A percentile compares a stretch with the other conserved stretches of the same genome.
Evolutionary conservation across 768 basidiomycete genomes (phyloP).

Genomic region (Leucocoprinus birnbaumii): DNA sequence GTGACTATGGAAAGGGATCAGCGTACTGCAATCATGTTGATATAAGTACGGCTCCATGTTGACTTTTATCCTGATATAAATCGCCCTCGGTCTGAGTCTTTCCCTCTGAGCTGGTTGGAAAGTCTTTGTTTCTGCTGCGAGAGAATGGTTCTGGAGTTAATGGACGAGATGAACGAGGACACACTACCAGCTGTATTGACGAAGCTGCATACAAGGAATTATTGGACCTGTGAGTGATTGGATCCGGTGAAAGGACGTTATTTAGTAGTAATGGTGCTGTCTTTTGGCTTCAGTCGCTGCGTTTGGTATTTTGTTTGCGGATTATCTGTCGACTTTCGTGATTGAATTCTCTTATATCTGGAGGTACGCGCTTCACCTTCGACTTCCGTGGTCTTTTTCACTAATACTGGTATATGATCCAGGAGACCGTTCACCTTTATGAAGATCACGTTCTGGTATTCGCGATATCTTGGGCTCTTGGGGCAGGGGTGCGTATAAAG

Average conservation of each 20-base stretch:
- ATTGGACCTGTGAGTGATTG: not conserved
- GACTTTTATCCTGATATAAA: no score
- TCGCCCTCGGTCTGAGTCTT: no score
- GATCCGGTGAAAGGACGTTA: not conserved
- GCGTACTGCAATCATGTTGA: no score
- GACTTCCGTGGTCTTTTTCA: not conserved
- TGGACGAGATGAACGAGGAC: not conserved
- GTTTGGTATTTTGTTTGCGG: not conserved
- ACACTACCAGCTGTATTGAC: not conserved
- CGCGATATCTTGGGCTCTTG: slow-evolving; percentile 16
- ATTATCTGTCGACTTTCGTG: not conserved
- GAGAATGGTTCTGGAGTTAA: not conserved
- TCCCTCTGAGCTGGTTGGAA: no score
- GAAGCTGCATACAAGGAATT: not conserved
- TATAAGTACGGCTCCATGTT: no score
- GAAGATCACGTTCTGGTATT: slow-evolving; percentile 13
- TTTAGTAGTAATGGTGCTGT: not conserved
- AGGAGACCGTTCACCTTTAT: slow-evolving; percentile 3
- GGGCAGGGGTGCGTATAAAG: slow-evolving; percentile 13
- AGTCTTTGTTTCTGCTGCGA: no score
- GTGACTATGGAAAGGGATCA: no score
- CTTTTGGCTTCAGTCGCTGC: not conserved
- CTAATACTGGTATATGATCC: not conserved
- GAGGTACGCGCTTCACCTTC: slow-evolving; percentile 1
- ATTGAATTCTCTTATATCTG: slow-evolving; percentile 2